phyloP scores from a whole-genome alignment of 176 grass and related monocot species.

The Ananas comosus region DNA sequence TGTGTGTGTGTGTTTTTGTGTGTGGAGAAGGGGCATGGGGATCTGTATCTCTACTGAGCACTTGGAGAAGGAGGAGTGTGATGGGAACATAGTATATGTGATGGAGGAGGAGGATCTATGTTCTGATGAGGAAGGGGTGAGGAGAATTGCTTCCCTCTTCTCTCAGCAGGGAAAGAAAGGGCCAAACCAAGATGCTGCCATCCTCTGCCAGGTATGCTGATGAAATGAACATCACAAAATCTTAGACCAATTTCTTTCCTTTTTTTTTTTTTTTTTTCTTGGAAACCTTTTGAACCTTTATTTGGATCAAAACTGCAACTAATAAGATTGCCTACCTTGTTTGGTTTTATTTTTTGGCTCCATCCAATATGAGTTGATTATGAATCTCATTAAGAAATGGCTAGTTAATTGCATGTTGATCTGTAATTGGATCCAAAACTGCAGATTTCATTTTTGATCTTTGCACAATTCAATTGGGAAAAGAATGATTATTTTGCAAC shows the following conservation, averaged over 20 bases:
- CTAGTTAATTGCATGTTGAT: not conserved
- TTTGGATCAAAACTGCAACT: not conserved
- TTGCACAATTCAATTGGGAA: too few relatives aligned
- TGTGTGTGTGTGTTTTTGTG: too few relatives aligned
- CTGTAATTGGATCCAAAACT: not conserved
- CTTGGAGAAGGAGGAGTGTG: slow-evolving; percentile 30
- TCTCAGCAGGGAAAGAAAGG: slow-evolving; percentile 91
- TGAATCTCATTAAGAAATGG: not conserved
- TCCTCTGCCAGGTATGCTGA: slow-evolving; percentile 66
- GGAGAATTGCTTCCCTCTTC: slow-evolving; percentile 69
- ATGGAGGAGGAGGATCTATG: slow-evolving; percentile 23
- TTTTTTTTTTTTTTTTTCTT: not conserved
- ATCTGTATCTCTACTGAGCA: slow-evolving; percentile 50
- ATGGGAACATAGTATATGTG: slow-evolving; percentile 72
- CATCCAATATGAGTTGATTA: not conserved
- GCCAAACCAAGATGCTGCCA: slow-evolving; percentile 85
- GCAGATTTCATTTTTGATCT: not conserved
- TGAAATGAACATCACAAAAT: not conserved
- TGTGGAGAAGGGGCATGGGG: slow-evolving; percentile 30
- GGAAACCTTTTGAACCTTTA: not conserved
- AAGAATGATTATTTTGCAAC: not conserved
- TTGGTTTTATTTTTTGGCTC: not conserved
- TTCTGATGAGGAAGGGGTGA: not conserved
- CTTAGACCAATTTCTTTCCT: not conserved
- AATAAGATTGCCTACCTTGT: not conserved